A percentile compares a stretch with the other conserved stretches of the same genome.
These are phyloP conservation scores for Hypoxylon rubiginosum DNA, from an alignment of 2,329 filamentous ascomycete species.

Conservation along the genomic window DNA sequence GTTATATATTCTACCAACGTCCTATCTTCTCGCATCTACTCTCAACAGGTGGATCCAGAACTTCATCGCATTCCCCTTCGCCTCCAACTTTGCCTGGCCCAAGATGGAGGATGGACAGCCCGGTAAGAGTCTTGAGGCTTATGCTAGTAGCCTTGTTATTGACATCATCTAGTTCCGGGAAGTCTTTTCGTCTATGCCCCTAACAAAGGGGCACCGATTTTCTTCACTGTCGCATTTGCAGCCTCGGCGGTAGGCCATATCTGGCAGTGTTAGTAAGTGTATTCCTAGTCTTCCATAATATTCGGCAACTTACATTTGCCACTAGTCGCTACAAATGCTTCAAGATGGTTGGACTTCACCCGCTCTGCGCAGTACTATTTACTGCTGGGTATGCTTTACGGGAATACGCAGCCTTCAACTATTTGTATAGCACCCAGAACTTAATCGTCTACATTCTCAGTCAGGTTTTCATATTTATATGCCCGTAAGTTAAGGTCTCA, in stretches of 20 bases:
- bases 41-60: not conserved
- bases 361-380: constrained; percentile 64
- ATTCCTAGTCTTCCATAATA: no score
- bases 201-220: constrained; percentile 66
- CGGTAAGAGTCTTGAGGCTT: constrained; percentile 6
- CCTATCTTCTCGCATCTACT: not conserved
- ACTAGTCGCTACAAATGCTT: constrained; percentile 66
- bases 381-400: constrained; percentile 67
- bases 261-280: constrained; percentile 64
- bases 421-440: constrained; percentile 52
- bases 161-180: constrained; percentile 6
- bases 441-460: constrained; percentile 60
- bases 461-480: constrained; percentile 54
- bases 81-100: not conserved
- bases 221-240: constrained; percentile 64
- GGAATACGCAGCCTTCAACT: constrained; percentile 64
- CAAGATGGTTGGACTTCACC: constrained; percentile 64
- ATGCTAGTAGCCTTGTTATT: not conserved
- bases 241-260: constrained; percentile 62
- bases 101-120: constrained; percentile 22
- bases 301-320: not conserved
- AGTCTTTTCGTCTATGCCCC: constrained; percentile 65
- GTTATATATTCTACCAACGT: not conserved
- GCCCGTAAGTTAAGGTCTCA: constrained; percentile 53
- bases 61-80: not conserved